Base-by-base conservation (phyloP, 2,329 filamentous ascomycete genomes). In the Fusarium sp. region DNA sequence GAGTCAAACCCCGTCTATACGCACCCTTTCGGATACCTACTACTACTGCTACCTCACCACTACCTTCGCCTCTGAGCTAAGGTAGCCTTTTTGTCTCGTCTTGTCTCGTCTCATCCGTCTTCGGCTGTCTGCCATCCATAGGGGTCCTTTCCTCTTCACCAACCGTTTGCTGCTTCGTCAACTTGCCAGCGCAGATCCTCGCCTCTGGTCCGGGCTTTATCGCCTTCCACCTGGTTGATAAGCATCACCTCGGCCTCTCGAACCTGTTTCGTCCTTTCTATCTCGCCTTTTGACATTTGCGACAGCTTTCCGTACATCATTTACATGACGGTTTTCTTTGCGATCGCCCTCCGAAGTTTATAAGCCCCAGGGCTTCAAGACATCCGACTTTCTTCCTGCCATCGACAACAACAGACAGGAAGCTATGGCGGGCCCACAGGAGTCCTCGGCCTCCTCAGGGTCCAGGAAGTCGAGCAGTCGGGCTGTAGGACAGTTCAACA, bases 401-500 rank as follows among this genome's bases (percentile, higher is more conserved):
- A 63, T 67, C 71, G 74, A 76, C 76, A 79, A 78, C 60, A 62
- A 63, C 59, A 71, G 42, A 70, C 75, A 78, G 78, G 76, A 79
- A 78, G 77, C 71, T 75, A 83, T 83, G 81, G 76, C 81, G 72
- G 78, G 77, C 73, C 79, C 77, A 70, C 79, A 79, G 64, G 79
- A 82, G 65, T 72, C 76, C 54, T 73, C 79, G 42, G 45, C 66
- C 73, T 78, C 81, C 68, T 77, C 76, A 53, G 76, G 77, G 74
- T 79, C 81, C 56, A 77, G 75, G 71, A 79, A 72, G 74, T 77
- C 77, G 66, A 75, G 77, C 69, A 75, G 79, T 45, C 77, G 77
- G 49, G 76, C 73, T 67, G 80, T 96, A 76, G 93, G 94, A 73
- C 90, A 92, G 77, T 98, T 97, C 81, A 88, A 88, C 76, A 90